These are phyloP conservation scores for Lathyrus tuberosus DNA, from an alignment of 306 rosid genomes.

Conservation along the genomic window DNA sequence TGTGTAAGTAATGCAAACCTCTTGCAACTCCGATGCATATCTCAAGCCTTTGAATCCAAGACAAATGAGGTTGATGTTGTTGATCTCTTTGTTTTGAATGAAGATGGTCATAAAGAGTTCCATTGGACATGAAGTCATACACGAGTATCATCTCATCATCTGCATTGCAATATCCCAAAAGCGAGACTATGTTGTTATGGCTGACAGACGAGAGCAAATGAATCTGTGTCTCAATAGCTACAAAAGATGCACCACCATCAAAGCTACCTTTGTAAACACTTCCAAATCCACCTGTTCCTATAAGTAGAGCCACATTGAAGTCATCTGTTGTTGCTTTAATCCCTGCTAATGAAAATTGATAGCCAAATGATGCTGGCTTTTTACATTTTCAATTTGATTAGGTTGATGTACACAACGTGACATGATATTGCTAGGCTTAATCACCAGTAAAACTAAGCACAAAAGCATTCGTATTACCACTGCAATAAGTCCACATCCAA, in stretches of 20 bases:
- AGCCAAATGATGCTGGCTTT: slow-evolving; percentile 5
- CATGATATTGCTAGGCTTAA: slow-evolving; percentile 8
- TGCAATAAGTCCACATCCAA: slow-evolving; percentile 19
- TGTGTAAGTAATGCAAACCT: no score
- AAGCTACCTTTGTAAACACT: slow-evolving; percentile 45
- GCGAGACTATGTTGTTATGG: slow-evolving; percentile 44
- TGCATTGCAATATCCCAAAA: slow-evolving; percentile 47
- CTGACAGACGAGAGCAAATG: slow-evolving; percentile 40
- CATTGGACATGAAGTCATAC: slow-evolving; percentile 47
- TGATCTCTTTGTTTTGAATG: slow-evolving; percentile 37
- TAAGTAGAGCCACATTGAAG: slow-evolving; percentile 35
- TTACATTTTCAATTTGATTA: not conserved
- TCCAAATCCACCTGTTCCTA: slow-evolving; percentile 47
- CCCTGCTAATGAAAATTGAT: slow-evolving; percentile 30
- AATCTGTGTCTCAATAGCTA: slow-evolving; percentile 47
- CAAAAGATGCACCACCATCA: slow-evolving; percentile 29
- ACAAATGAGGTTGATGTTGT: slow-evolving; percentile 32
- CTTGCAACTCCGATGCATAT: slow-evolving; percentile 51
- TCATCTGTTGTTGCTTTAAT: slow-evolving; percentile 44
- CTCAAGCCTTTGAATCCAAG: slow-evolving; percentile 52
- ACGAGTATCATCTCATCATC: slow-evolving; percentile 52
- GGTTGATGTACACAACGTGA: slow-evolving; percentile 18
- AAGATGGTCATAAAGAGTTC: slow-evolving; percentile 42
- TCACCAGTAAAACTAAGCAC: slow-evolving; percentile 22
- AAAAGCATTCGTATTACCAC: slow-evolving; percentile 28